phyloP scores from a whole-genome alignment of 768 basidiomycete species.

The Boletus pseudo-olivaceus region DNA sequence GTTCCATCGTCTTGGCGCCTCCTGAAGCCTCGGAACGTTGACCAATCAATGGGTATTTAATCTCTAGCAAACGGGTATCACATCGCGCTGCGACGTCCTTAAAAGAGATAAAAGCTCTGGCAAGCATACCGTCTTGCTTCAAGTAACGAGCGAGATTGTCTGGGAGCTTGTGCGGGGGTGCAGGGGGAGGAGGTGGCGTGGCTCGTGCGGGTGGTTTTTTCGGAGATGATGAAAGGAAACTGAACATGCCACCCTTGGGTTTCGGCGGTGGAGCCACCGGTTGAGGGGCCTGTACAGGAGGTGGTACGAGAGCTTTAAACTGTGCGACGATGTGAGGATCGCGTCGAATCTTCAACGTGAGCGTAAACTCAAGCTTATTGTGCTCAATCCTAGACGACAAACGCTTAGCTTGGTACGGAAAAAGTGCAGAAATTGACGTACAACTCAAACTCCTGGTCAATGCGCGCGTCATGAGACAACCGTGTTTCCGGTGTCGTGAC shows the following conservation, averaged over 20 bases:
- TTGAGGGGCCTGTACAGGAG: slow-evolving; percentile 42
- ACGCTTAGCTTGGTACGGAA: neutral
- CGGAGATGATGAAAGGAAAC: slow-evolving; percentile 70
- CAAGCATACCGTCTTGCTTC: slow-evolving; percentile 83
- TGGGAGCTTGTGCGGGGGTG: slow-evolving; percentile 44
- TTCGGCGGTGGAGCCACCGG: slow-evolving; percentile 48
- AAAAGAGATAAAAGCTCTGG: slow-evolving; percentile 84
- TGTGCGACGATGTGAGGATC: slow-evolving; percentile 83
- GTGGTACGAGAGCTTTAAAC: slow-evolving; percentile 59
- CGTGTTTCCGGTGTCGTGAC: slow-evolving; percentile 82
- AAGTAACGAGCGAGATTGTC: slow-evolving; percentile 83
- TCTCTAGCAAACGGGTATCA: slow-evolving; percentile 82
- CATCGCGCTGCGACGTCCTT: slow-evolving; percentile 82
- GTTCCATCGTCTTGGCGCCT: slow-evolving; percentile 60
- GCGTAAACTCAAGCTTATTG: slow-evolving; percentile 91
- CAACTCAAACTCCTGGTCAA: slow-evolving; percentile 92
- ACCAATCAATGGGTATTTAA: slow-evolving; percentile 75
- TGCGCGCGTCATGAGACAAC: slow-evolving; percentile 54
- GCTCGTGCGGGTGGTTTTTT: slow-evolving; percentile 61
- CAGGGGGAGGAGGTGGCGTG: slow-evolving; percentile 34
- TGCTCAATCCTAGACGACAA: slow-evolving; percentile 68
- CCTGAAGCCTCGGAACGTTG: slow-evolving; percentile 56
- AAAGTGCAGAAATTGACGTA: slow-evolving; percentile 36
- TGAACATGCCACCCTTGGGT: slow-evolving; percentile 62
- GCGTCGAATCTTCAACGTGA: slow-evolving; percentile 81